A percentile compares a stretch with the other conserved stretches of the same genome.
Conservation (phyloP, 1,284 basidiomycete species). For the Fomitopsis betulina region DNA sequence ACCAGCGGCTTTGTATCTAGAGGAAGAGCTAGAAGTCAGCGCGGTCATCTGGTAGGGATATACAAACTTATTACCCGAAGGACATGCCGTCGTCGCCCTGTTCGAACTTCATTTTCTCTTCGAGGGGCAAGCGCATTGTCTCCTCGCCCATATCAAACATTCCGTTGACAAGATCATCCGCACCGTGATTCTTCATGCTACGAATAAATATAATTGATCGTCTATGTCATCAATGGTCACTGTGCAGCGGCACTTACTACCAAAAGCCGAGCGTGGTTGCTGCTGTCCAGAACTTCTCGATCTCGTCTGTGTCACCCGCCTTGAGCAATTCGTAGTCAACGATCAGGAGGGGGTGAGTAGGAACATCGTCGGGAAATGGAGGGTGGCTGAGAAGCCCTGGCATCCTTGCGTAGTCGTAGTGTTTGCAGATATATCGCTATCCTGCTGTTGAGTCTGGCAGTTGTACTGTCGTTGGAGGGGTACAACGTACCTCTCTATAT, state of each 20-base stretch:
- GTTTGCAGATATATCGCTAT: not conserved
- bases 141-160: conserved; percentile 34
- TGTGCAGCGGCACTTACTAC: conserved; percentile 4
- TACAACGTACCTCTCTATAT: not conserved
- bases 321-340: conserved; percentile 1
- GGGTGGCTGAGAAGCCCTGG: not conserved
- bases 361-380: conserved; percentile 4
- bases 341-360: conserved; percentile 1
- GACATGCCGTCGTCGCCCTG: conserved; percentile 32
- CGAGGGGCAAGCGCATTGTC: conserved; percentile 29
- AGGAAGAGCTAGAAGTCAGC: too few species aligned
- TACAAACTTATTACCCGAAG: conserved; percentile 25
- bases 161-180: conserved; percentile 23
- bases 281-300: conserved; percentile 6
- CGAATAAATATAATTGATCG: too few species aligned
- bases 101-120: conserved; percentile 33
- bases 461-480: too few species aligned
- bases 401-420: not conserved
- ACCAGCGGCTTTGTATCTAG: conserved; percentile 30
- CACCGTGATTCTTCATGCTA: too few species aligned
- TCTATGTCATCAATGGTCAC: too few species aligned
- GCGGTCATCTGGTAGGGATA: too few species aligned
- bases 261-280: conserved; percentile 7
- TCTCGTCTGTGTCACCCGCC: conserved; percentile 3
- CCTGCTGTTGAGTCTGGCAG: not conserved